A percentile compares a stretch with the other conserved stretches of the same genome.
phyloP scores from a whole-genome alignment of 352 stramenopile species.

The Globisporangium echinulatum region DNA sequence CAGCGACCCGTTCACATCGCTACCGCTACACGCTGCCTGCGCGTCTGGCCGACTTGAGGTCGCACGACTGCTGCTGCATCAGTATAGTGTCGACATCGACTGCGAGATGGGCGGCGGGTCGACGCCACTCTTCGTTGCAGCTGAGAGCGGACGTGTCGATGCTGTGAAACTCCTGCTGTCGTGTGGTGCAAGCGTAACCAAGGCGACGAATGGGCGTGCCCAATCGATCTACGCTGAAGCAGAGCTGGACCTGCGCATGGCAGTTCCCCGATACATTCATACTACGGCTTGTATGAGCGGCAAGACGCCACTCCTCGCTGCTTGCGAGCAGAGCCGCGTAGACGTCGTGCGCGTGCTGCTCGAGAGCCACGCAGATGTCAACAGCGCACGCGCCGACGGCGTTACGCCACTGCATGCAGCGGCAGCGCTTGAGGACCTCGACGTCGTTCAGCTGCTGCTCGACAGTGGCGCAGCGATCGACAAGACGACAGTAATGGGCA shows the following conservation, averaged over 20 bases:
- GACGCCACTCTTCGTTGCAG: no score
- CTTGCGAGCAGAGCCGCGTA: background rate
- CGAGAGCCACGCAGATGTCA: background rate
- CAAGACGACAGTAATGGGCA: background rate
- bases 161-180: no score
- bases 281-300: background rate
- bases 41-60: no score
- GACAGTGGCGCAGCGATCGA: background rate
- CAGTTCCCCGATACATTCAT: no score
- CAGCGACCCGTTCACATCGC: background rate
- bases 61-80: no score
- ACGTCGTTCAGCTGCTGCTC: background rate
- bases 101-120: no score
- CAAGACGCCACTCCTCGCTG: background rate
- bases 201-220: no score
- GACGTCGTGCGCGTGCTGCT: background rate
- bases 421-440: background rate
- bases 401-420: slow-evolving; percentile 1
- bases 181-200: no score
- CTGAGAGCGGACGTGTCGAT: no score
- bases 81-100: no score
- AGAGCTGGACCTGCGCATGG: no score
- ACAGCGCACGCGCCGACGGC: background rate
- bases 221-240: no score
- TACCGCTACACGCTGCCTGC: background rate